Percentiles rank a stretch among this genome's conserved stretches.
Evolutionary conservation across 176 grass and related monocot genomes (phyloP).

Genomic region (Aegilops longissima): DNA sequence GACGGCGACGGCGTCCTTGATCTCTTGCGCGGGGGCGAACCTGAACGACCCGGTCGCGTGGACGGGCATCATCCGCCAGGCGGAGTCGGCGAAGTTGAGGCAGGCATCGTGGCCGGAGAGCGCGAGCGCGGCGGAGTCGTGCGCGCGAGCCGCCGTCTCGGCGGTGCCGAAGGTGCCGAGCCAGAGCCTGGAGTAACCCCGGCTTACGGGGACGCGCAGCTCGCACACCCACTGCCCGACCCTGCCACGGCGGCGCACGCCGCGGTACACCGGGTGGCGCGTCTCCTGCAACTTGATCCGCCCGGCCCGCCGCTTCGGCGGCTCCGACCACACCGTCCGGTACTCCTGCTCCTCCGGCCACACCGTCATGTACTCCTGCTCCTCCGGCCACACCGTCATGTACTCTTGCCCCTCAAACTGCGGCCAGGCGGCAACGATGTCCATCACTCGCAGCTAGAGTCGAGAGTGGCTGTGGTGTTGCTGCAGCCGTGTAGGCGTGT

Average conservation of each 20-base stretch:
- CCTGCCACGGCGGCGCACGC: conserved; percentile 42
- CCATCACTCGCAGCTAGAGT: background rate
- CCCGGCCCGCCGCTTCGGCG: conserved; percentile 60
- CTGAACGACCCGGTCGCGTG: background rate
- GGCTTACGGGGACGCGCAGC: conserved; percentile 38
- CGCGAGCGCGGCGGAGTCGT: conserved; percentile 65
- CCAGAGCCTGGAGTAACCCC: conserved; percentile 48
- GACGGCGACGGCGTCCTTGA: conserved; percentile 40
- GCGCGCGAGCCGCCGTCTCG: conserved; percentile 63
- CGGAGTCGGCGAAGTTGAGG: conserved; percentile 81
- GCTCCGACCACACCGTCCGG: conserved; percentile 53
- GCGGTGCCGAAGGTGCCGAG: conserved; percentile 72
- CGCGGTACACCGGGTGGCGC: conserved; percentile 65
- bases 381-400: too few relatives aligned
- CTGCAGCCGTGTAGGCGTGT: too few relatives aligned
- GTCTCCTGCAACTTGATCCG: conserved; percentile 75
- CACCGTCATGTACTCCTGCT: too few relatives aligned
- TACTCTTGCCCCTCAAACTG: background rate
- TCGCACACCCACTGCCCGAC: conserved; percentile 69
- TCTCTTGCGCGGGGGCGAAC: background rate
- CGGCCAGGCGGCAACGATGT: background rate
- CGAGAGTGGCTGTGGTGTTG: too few relatives aligned
- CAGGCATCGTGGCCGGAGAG: conserved; percentile 37
- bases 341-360: background rate
- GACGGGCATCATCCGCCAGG: conserved; percentile 29